A percentile compares a stretch with the other conserved stretches of the same genome.
Evolutionary conservation across 2,329 filamentous ascomycete species (phyloP).

Genomic region (Penicillium fuscoglaucum): DNA sequence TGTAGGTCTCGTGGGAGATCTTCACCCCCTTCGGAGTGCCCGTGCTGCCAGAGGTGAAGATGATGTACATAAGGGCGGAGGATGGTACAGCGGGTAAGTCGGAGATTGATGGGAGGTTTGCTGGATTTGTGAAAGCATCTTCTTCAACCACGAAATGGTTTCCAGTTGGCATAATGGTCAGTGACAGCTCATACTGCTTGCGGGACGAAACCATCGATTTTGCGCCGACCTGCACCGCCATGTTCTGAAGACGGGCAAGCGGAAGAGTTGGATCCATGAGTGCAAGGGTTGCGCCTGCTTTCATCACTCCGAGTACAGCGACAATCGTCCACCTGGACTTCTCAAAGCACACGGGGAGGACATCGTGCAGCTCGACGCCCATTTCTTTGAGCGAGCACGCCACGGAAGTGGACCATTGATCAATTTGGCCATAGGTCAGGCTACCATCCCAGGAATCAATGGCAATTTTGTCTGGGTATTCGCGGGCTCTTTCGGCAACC

Average conservation of each 20-base stretch:
- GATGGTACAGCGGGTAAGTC: slow-evolving; percentile 29
- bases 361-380: slow-evolving; percentile 30
- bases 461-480: slow-evolving; percentile 28
- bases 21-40: slow-evolving; percentile 58
- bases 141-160: slow-evolving; percentile 31
- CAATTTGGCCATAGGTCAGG: slow-evolving; percentile 34
- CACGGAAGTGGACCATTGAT: slow-evolving; percentile 37
- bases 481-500: slow-evolving; percentile 34
- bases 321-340: slow-evolving; percentile 38
- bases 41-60: slow-evolving; percentile 60
- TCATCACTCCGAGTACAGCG: slow-evolving; percentile 37
- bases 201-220: slow-evolving; percentile 33
- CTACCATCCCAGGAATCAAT: slow-evolving; percentile 37
- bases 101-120: slow-evolving; percentile 8
- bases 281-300: slow-evolving; percentile 33
- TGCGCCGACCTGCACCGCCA: slow-evolving; percentile 32
- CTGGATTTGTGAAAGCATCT: slow-evolving; percentile 23
- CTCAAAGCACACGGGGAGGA: slow-evolving; percentile 37
- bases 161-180: slow-evolving; percentile 34
- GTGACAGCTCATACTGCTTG: slow-evolving; percentile 30
- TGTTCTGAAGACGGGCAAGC: slow-evolving; percentile 37
- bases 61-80: slow-evolving; percentile 55
- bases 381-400: slow-evolving; percentile 27
- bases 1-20: slow-evolving; percentile 61
- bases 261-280: slow-evolving; percentile 38